Evolutionary conservation across 106 monocot species (phyloP), one percentile per base, ranked within the genome.

Genomic region (Allium fistulosum): DNA sequence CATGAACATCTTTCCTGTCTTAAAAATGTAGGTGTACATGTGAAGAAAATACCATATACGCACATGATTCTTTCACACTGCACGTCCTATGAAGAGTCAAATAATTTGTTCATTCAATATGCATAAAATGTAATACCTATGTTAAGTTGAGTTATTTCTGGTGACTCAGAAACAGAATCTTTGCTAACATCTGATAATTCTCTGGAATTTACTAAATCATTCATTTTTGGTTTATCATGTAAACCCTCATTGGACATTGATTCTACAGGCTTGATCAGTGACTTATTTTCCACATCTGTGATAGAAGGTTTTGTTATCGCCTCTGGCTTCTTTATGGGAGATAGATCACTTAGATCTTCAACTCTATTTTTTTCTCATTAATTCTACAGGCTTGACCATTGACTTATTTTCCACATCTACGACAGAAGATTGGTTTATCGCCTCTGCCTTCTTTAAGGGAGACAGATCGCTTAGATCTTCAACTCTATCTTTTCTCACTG

Each of bases 381-480:
- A n/a, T n/a, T n/a, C n/a, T n/a, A n/a, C n/a, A n/a, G n/a, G n/a
- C n/a, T n/a, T n/a, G n/a, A 53, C 28, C 71, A 18, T 17, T 65
- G 69, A 46, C 15, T 57, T 51, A 59, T 26, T 73, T 22, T 84
- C 81, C 53, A 79, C 51, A 16, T 63, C 67, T 70, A 60, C 7
- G 28, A 28, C 28, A 53, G 53, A 53, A 11, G 75, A 69, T 62
- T 68, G 67, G 49, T 77, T 77, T 8, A 78, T 22, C 51, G 84
- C 47, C 69, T 90, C 89, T 7, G 93, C 88, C 73, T 84, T 94
- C 72, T 90, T 86, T 49, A 88, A 74, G 28, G 89, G 72, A 14
- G 79, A 48, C 9, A 89, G 63, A 63, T 89, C 82, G 64, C 63
- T 74, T 11, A 63, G 62, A 61, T 61, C 55, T 61, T 87, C 81